Evolutionary conservation across 2,329 filamentous ascomycete genomes (phyloP).

Genomic region (Botrytis pseudocinerea): DNA sequence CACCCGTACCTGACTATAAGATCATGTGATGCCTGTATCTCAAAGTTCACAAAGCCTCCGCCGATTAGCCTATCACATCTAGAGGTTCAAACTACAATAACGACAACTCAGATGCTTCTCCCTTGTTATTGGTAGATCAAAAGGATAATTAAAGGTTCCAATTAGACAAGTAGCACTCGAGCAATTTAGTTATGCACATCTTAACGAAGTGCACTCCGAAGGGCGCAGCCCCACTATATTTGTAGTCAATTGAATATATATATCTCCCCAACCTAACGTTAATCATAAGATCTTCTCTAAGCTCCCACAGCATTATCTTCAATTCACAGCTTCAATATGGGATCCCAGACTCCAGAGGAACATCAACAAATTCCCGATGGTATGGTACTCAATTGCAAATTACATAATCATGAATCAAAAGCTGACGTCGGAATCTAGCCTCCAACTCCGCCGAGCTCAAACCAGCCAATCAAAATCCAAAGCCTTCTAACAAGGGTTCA

Average conservation of each 20-base stretch:
- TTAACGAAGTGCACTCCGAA: not conserved
- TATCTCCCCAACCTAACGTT: not conserved
- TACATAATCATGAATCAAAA: not conserved
- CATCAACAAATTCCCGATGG: slow-evolving; percentile 28
- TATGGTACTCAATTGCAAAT: slow-evolving; percentile 11
- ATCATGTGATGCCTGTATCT: not conserved
- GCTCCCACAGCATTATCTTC: not conserved
- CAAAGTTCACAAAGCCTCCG: not conserved
- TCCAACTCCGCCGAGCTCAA: slow-evolving; percentile 31
- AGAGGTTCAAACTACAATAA: not conserved
- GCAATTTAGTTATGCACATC: not conserved
- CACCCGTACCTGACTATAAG: not conserved
- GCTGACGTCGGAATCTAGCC: slow-evolving; percentile 22
- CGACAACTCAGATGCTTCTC: too few relatives aligned
- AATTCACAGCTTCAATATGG: slow-evolving; percentile 2
- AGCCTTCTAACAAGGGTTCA: slow-evolving; percentile 26
- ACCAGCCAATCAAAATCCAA: slow-evolving; percentile 25
- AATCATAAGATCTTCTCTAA: not conserved
- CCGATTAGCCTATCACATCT: not conserved
- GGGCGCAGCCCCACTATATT: not conserved
- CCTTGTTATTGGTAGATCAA: not conserved
- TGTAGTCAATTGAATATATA: not conserved
- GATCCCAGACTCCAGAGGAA: slow-evolving; percentile 14
- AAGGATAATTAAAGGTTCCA: not conserved
- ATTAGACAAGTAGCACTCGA: not conserved